Evolutionary conservation across 352 stramenopile species (phyloP).

Genomic region (Pythium periplocum): DNA sequence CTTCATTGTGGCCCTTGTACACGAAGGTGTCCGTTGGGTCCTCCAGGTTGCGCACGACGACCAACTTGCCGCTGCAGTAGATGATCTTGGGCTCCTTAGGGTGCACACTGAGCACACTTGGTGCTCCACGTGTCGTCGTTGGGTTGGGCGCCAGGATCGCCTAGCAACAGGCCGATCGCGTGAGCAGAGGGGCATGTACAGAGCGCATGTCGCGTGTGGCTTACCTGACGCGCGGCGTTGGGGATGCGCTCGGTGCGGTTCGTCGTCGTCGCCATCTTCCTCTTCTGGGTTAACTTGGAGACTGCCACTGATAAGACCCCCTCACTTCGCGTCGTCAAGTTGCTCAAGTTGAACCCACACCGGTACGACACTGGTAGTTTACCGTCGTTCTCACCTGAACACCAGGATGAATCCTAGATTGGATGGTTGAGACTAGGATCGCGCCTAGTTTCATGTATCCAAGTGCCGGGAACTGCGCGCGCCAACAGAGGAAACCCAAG

Average conservation of each 20-base stretch:
- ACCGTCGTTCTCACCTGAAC: no score
- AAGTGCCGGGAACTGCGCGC: constrained; percentile 7
- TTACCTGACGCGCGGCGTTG: constrained; percentile 40
- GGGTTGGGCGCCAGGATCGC: constrained; percentile 61
- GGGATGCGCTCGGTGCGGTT: constrained; percentile 69
- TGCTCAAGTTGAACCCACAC: no score
- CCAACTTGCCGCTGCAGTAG: constrained; percentile 90
- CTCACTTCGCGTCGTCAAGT: no score
- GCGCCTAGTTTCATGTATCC: not conserved
- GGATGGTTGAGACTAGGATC: not conserved
- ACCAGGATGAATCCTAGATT: no score
- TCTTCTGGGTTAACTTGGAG: constrained; percentile 2
- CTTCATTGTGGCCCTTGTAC: constrained; percentile 94
- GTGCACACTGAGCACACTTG: constrained; percentile 67
- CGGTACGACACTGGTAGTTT: no score
- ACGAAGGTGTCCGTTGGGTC: constrained; percentile 88
- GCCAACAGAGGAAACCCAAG: not conserved
- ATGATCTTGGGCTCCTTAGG: constrained; percentile 88
- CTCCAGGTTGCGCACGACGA: constrained; percentile 86
- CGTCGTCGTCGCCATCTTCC: constrained; percentile 35
- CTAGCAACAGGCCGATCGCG: constrained; percentile 16
- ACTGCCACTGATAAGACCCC: no score
- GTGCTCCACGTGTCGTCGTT: constrained; percentile 62
- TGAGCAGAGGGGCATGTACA: not conserved
- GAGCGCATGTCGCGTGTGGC: not conserved